These are phyloP conservation scores for Globisporangium polare DNA, from an alignment of 352 stramenopile species.

Conservation along the genomic window DNA sequence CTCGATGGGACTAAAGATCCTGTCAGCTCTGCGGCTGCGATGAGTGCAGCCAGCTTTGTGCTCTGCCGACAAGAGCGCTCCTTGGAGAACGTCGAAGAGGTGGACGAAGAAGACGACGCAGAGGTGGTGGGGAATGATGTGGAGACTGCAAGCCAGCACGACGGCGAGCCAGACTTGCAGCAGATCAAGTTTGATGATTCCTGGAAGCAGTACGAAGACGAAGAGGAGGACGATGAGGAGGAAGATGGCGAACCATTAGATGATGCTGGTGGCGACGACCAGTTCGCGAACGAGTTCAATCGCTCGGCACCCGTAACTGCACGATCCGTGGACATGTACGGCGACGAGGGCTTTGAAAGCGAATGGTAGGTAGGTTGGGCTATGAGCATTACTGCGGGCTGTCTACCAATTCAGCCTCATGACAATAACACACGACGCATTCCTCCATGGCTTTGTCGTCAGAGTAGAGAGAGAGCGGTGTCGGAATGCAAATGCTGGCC, in stretches of 20 bases:
- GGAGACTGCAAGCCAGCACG: background rate
- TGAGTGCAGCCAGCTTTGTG: slow-evolving; percentile 4
- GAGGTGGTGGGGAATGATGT: slow-evolving; percentile 1
- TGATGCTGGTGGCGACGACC: slow-evolving; percentile 8
- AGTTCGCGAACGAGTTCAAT: slow-evolving; percentile 10
- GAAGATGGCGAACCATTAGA: slow-evolving; percentile 11
- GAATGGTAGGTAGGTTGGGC: slow-evolving; percentile 28
- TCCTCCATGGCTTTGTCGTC: no score
- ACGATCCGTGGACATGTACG: slow-evolving; percentile 35
- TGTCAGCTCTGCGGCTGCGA: background rate
- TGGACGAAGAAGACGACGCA: slow-evolving; percentile 8
- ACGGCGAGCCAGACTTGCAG: background rate
- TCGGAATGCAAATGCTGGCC: slow-evolving; percentile 1
- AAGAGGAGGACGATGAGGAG: slow-evolving; percentile 24
- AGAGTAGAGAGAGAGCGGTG: background rate
- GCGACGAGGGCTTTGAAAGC: slow-evolving; percentile 52
- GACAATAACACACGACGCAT: background rate
- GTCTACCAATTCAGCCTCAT: background rate
- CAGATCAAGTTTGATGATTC: slow-evolving; percentile 6
- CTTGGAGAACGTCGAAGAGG: slow-evolving; percentile 15
- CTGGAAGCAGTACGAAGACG: slow-evolving; percentile 34
- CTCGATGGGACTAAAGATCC: background rate
- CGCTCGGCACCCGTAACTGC: slow-evolving; percentile 9
- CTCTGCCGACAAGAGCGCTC: slow-evolving; percentile 7
- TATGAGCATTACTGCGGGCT: background rate